These are phyloP conservation scores for Chlamydomonas schloesseri DNA, from an alignment of 139 green algal genomes.

Conservation along the genomic window DNA sequence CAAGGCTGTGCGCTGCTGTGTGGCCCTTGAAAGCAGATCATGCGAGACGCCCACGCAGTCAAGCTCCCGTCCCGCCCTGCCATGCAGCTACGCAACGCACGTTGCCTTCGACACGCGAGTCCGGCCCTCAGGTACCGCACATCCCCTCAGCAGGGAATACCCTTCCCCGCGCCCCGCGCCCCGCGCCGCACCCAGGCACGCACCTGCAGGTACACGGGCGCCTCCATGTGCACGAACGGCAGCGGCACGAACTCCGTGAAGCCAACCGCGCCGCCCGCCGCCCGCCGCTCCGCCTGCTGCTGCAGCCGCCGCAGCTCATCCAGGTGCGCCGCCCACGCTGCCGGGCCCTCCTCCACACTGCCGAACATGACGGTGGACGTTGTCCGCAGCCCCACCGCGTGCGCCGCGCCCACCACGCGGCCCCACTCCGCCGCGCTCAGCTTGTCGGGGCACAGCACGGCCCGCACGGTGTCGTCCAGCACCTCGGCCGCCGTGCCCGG, in stretches of 20 bases:
- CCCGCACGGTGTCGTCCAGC: constrained; percentile 76
- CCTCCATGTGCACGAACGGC: constrained; percentile 95
- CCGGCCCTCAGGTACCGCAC: too few species aligned
- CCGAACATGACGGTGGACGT: constrained; percentile 95
- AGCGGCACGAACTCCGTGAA: constrained; percentile 95
- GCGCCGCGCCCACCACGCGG: constrained; percentile 78
- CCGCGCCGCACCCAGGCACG: too few species aligned
- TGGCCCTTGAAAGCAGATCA: too few species aligned
- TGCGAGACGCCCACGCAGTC: too few species aligned
- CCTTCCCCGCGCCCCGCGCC: not conserved
- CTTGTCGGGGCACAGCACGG: constrained; percentile 91
- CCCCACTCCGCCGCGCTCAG: constrained; percentile 72
- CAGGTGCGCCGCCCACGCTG: constrained; percentile 83
- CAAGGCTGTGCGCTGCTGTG: too few species aligned
- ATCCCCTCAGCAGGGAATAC: too few species aligned
- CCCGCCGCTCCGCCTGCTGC: constrained; percentile 28
- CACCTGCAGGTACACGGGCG: constrained; percentile 83
- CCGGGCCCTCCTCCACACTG: constrained; percentile 77
- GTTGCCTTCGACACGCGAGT: too few species aligned
- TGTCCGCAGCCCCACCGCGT: constrained; percentile 82
- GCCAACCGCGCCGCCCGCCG: constrained; percentile 25
- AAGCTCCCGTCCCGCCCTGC: too few species aligned
- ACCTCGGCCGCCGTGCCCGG: constrained; percentile 94
- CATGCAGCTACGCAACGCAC: too few species aligned
- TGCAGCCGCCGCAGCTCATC: constrained; percentile 73